Conservation (phyloP, 768 basidiomycete genomes). For the Lactarius akahatsu region DNA sequence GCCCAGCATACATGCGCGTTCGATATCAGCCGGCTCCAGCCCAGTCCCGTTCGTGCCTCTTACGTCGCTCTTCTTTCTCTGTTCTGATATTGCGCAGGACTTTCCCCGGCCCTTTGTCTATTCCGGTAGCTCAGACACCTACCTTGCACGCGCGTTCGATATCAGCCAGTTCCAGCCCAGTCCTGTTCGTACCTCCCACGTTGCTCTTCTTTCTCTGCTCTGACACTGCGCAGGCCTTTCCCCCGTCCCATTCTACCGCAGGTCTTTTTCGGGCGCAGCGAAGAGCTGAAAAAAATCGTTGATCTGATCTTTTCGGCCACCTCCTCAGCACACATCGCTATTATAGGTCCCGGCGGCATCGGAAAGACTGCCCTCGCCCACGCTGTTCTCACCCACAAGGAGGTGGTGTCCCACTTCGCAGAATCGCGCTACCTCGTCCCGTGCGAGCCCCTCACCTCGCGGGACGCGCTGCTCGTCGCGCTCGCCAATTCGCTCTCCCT, state of each 20-base stretch:
- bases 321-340: conserved; percentile 22
- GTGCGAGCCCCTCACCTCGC: conserved; percentile 33
- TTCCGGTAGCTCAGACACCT: not conserved
- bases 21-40: conserved; percentile 4
- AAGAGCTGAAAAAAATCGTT: conserved; percentile 19
- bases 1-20: not conserved
- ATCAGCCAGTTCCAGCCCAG: not conserved
- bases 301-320: conserved; percentile 4
- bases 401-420: conserved; percentile 32
- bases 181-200: conserved; percentile 3
- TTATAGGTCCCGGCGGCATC: conserved; percentile 39
- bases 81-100: conserved; percentile 12
- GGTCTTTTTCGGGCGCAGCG: conserved; percentile 26
- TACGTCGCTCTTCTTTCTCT: not conserved
- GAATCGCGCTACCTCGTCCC: conserved; percentile 37
- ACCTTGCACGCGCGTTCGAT: not conserved
- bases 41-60: conserved; percentile 7
- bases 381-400: conserved; percentile 35
- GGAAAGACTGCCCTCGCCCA: conserved; percentile 43
- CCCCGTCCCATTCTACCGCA: conserved; percentile 15
- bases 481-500: conserved; percentile 30
- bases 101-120: not conserved
- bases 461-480: conserved; percentile 32
- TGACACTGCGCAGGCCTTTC: conserved; percentile 13
- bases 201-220: not conserved